Percentiles rank a stretch among this genome's conserved stretches.
phyloP scores from a whole-genome alignment of 23 red algal genomes.

The Gracilariopsis chorda region DNA sequence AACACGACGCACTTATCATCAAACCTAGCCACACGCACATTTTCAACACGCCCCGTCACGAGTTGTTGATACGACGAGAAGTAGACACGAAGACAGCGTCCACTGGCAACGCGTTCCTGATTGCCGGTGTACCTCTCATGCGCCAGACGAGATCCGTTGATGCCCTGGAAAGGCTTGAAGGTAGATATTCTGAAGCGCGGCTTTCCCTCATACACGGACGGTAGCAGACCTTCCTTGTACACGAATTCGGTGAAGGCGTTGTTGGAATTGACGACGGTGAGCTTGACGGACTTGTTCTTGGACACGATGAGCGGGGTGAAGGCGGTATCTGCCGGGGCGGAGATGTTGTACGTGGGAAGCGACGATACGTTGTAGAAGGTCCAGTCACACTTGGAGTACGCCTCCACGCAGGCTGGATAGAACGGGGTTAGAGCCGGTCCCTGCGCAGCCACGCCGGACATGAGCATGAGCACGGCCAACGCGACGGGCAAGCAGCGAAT shows the following conservation, averaged over 20 bases:
- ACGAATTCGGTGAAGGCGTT: slow-evolving; percentile 19
- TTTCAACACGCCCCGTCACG: background rate
- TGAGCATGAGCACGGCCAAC: no score
- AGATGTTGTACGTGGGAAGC: background rate
- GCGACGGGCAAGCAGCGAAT: no score
- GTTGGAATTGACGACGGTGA: slow-evolving; percentile 6
- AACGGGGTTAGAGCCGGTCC: no score
- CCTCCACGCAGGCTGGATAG: background rate
- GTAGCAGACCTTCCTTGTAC: background rate
- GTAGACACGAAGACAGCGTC: background rate
- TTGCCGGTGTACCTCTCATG: background rate
- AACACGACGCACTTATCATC: slow-evolving; percentile 3
- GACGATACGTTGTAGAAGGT: background rate
- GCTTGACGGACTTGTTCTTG: background rate
- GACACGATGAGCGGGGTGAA: background rate
- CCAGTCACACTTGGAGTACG: background rate
- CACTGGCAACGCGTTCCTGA: background rate
- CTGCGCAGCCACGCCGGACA: no score
- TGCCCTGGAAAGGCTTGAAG: background rate
- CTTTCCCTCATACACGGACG: background rate
- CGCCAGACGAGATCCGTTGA: background rate
- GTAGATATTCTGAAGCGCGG: background rate
- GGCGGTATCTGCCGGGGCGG: background rate
- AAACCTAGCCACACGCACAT: background rate
- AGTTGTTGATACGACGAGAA: background rate